Base-by-base conservation (phyloP, 495 filamentous ascomycete species). In the Penicillium longicatenatum region DNA sequence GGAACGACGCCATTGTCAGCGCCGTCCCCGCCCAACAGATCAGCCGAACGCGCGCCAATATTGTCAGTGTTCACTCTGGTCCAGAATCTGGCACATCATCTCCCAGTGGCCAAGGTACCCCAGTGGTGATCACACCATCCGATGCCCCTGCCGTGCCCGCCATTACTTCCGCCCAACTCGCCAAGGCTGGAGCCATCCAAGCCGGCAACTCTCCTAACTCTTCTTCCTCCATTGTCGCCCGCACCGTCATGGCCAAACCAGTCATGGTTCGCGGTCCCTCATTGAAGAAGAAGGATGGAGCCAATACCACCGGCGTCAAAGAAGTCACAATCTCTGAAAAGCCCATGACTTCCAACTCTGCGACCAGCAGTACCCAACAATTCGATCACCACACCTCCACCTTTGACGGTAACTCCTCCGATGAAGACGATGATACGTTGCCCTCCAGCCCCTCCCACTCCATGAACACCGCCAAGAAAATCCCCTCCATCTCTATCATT, bases 11-110 rank as follows among this genome's bases (percentile, higher is more conserved):
- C 35, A 83, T 95, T 49, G 84, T 96, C 44, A 86, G 84, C 49
- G 86, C 89, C 4, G 74, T 90, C 29, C 91, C 92, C 0, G 91
- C 92, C 0, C 91, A 92, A 61, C 92, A 91, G 45, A 89, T 88
- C 53, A 86, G 89, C 59, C 85, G 91, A 58, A 87, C 89, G 48
- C 93, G 91, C 67, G 92, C 95, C 16, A 90, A 89, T 46, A 87
- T 97, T 60, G 91, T 98, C 58, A 94, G 89, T 62, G 91, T 97
- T 50, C 92, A 89, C 69, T 75, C 70, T 33, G 79, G 69, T 39
- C 71, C 72, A 39, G 67, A 55, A 31, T 30, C 64, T 3, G 65
- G 62, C 17, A 57, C 71, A 5, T 65, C 37, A 17, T 44, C 61
- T 12, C 59, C 62, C 24, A 57, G 52, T 42, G 60, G 48, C 17